These are phyloP conservation scores for Micractinium sp. DNA, from an alignment of 139 green algal species.

Conservation along the genomic window DNA sequence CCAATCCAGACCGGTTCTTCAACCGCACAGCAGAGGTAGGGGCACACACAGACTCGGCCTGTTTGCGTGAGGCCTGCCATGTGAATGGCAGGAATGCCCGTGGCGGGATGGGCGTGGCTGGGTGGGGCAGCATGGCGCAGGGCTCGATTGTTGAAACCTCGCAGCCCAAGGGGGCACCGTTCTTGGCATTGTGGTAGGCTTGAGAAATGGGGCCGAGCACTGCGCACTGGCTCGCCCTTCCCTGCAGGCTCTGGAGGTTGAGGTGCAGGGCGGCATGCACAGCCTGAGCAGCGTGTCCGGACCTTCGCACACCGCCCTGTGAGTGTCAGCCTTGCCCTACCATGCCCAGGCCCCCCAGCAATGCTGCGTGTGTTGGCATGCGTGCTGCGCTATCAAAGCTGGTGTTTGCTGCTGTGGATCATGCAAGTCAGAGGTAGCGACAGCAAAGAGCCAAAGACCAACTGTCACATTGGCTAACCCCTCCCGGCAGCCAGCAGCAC, in stretches of 20 bases:
- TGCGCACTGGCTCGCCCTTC: not conserved
- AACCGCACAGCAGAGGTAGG: constrained; percentile 60
- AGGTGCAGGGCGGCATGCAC: constrained; percentile 16
- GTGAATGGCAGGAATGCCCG: no score
- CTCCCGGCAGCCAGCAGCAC: no score
- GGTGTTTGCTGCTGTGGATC: not conserved
- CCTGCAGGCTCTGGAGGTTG: constrained; percentile 37
- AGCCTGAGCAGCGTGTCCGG: not conserved
- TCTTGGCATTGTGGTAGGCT: no score
- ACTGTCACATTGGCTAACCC: no score
- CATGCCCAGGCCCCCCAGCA: no score
- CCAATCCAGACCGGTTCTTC: constrained; percentile 67
- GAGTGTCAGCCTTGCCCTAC: not conserved
- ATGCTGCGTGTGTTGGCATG: no score
- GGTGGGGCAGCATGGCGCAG: not conserved
- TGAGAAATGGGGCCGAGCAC: not conserved
- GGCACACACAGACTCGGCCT: no score
- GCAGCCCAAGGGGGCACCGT: no score
- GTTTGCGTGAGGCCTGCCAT: no score
- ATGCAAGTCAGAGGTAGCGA: no score
- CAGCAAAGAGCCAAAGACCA: no score
- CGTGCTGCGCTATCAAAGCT: not conserved
- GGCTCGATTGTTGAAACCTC: not conserved
- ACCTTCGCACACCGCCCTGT: not conserved
- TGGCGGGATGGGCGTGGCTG: no score